Base-by-base conservation (phyloP, 2,329 filamentous ascomycete genomes). In the Tolypocladium tropicale region DNA sequence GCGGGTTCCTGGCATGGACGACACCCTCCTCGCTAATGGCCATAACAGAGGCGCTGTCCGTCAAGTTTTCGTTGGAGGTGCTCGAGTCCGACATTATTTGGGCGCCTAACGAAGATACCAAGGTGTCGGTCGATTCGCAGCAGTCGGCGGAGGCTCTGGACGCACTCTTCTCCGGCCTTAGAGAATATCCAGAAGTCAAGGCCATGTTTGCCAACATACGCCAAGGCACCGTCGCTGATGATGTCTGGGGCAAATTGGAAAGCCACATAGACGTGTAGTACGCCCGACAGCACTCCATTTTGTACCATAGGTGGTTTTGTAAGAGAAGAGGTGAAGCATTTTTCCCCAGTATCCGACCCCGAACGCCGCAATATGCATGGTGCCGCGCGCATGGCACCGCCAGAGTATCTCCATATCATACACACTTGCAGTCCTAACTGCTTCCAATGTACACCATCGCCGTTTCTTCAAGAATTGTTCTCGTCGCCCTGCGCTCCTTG, bases 11-110 rank as follows among this genome's bases (percentile, higher is more conserved):
- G 5, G 76, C 95, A 21, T 73, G 70, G 72, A 72, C 69, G 6
- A 66, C 73, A 55, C 69, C 70, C 7, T 61, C 65, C 36, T 62
- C 64, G 21, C 60, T 72, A 18, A 64, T 65, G 58, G 62, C 66
- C 53, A 66, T 72, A 21, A 69, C 70, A 2, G 62, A 70, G 52
- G 75, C 77, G 14, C 67, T 96, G n/a, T 77, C 81, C 4, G 77
- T 81, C 60, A 76, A 79, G 39, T 78, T 89, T 23, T 81, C 78
- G 1, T 71, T 95, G 58, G 81, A 86, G 57, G 81, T 95, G 50
- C 75, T 87, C 55, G 86, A 83, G 62, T 84, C 84, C 21, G 89
- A 95, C 56, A 93, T 96, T 54, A 79, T 96, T 48, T 96, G 90
- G 86, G 82, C 86, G 57, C 82, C 90, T 0, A 94, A 93, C 58